Conservation (phyloP, 306 rosid species). For the Styphnolobium japonicum region DNA sequence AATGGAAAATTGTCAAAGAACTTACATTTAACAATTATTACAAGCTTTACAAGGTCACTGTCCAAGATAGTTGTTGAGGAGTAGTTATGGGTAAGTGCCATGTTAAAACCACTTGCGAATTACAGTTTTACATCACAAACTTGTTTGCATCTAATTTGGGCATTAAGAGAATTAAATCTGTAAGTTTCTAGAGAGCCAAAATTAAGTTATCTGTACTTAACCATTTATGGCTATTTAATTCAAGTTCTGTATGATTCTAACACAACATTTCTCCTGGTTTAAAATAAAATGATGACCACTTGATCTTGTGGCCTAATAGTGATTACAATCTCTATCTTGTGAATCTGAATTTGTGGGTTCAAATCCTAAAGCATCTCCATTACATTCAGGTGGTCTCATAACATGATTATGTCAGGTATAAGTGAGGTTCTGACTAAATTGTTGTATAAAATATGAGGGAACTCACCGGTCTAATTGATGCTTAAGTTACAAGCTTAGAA, state of each 20-base stretch:
- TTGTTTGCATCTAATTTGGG: not conserved
- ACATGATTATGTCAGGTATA: constrained; percentile 5
- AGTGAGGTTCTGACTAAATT: not conserved
- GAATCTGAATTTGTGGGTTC: not conserved
- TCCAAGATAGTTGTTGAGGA: not conserved
- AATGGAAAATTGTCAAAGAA: not conserved
- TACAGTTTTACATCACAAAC: not conserved
- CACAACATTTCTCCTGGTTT: not conserved
- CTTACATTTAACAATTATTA: constrained; percentile 20
- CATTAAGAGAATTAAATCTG: not conserved
- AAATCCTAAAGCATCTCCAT: constrained; percentile 17
- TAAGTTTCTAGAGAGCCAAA: not conserved
- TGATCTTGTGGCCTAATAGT: not conserved
- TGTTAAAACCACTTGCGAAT: not conserved
- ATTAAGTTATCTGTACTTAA: not conserved
- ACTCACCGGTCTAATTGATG: not conserved
- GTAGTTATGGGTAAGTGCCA: not conserved
- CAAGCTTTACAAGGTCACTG: constrained; percentile 27
- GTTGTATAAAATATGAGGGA: not conserved
- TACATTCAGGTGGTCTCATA: not conserved
- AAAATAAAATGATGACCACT: not conserved
- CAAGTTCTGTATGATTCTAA: not conserved
- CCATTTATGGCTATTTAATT: not conserved
- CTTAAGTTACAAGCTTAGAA: constrained; percentile 17
- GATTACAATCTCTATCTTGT: constrained; percentile 7